Conservation (phyloP, 1,284 basidiomycete genomes). For the Apiotrichum laibachii region DNA sequence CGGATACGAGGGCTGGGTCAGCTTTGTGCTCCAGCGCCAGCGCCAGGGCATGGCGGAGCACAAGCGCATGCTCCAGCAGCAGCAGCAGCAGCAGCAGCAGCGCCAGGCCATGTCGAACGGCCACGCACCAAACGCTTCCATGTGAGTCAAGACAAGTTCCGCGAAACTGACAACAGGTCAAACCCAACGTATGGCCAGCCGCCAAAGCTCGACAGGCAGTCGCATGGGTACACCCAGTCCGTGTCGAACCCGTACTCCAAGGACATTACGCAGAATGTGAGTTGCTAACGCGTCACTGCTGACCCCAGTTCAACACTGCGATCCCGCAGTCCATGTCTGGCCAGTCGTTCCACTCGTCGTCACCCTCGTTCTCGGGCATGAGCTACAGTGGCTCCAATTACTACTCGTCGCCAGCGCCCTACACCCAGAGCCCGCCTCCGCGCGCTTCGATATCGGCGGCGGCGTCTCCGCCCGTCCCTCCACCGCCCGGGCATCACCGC, state of each 20-base stretch:
- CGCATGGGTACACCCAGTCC: conserved; percentile 11
- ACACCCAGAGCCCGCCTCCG: neutral
- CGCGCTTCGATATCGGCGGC: neutral
- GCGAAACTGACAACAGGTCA: neutral
- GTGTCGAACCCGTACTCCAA: conserved; percentile 38
- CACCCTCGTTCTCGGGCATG: neutral
- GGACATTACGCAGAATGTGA: conserved; percentile 44
- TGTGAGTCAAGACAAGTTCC: neutral
- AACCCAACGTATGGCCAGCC: neutral
- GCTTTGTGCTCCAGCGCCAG: conserved; percentile 54
- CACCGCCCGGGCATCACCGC: neutral
- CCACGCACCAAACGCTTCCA: neutral
- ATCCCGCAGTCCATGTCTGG: conserved; percentile 46
- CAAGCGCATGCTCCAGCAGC: neutral
- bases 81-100: neutral
- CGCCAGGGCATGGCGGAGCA: conserved; percentile 14
- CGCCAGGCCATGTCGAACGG: conserved; percentile 9
- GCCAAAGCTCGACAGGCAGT: neutral
- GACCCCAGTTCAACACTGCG: conserved; percentile 31
- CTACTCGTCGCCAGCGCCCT: neutral
- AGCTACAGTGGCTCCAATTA: neutral
- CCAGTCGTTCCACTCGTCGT: conserved; percentile 16
- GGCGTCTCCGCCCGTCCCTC: conserved; percentile 8
- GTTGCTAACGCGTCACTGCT: conserved; percentile 10
- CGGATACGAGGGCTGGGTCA: conserved; percentile 79